Conservation (phyloP, 139 green algal species). For the Chlamydomonas eustigma region DNA sequence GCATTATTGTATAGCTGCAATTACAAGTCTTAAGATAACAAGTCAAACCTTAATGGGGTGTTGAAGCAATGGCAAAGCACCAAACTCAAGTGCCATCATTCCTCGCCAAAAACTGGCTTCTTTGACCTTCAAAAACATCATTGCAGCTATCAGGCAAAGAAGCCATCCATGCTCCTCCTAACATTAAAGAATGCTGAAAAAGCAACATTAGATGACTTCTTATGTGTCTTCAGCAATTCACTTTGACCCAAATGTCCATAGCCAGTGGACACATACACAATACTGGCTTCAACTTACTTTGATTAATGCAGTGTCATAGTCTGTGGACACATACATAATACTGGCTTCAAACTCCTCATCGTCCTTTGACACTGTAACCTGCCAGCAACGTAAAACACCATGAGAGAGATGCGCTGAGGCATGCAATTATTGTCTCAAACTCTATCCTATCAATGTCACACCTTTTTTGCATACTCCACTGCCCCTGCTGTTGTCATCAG, state of each 20-base stretch:
- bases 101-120: background rate
- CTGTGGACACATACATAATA: background rate
- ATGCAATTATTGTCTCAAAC: background rate
- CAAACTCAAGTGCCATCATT: background rate
- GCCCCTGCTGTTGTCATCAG: conserved; percentile 1
- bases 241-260: too few relatives aligned
- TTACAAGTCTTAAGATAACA: too few relatives aligned
- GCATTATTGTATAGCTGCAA: too few relatives aligned
- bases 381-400: too few relatives aligned
- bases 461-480: conserved; percentile 1
- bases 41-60: background rate
- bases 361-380: background rate
- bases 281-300: too few relatives aligned
- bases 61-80: background rate
- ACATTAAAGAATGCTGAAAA: too few relatives aligned
- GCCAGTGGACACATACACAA: too few relatives aligned
- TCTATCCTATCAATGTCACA: background rate
- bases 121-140: background rate
- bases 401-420: background rate
- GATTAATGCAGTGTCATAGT: background rate
- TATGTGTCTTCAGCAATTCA: too few relatives aligned
- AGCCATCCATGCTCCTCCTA: too few relatives aligned
- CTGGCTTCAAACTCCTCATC: background rate
- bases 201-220: too few relatives aligned
- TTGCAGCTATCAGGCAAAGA: too few relatives aligned